These are phyloP conservation scores for Plectosphaerella plurivora DNA, from an alignment of 2,329 filamentous ascomycete species.

Conservation along the genomic window DNA sequence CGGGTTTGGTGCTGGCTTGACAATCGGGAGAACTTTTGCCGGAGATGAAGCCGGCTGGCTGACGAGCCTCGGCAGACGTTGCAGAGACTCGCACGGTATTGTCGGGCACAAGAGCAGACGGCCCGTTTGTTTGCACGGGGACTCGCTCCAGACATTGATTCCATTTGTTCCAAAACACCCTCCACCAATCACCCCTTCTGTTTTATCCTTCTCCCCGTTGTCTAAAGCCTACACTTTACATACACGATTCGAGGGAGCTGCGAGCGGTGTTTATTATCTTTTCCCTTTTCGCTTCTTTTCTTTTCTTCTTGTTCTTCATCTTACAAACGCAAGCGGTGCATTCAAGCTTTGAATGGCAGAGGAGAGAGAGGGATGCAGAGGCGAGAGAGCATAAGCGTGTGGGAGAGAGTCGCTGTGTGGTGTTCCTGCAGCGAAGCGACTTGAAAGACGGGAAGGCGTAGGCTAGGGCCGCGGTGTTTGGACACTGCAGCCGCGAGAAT, in stretches of 20 bases:
- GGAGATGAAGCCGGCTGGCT: too few relatives aligned
- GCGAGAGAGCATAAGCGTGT: background rate
- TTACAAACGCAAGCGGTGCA: background rate
- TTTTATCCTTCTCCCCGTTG: constrained; percentile 6
- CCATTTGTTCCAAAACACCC: constrained; percentile 9
- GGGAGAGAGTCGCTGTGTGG: too few relatives aligned
- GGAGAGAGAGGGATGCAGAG: background rate
- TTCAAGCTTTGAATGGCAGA: background rate
- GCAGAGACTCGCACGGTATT: background rate
- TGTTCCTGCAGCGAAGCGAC: too few relatives aligned
- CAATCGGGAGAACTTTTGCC: too few relatives aligned
- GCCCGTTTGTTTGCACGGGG: too few relatives aligned
- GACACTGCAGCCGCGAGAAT: background rate
- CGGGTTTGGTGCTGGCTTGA: too few relatives aligned
- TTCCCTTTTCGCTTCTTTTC: constrained; percentile 1
- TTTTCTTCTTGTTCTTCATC: constrained; percentile 1
- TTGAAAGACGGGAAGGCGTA: too few relatives aligned
- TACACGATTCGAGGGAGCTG: constrained; percentile 8
- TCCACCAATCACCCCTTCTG: background rate
- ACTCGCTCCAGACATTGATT: constrained; percentile 6
- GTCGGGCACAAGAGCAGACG: background rate
- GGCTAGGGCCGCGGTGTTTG: background rate
- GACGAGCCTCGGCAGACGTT: too few relatives aligned
- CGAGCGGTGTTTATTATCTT: constrained; percentile 8
- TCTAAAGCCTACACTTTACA: constrained; percentile 11